phyloP scores from a whole-genome alignment of 2,329 filamentous ascomycete species.

The Penicillium capsulatum region DNA sequence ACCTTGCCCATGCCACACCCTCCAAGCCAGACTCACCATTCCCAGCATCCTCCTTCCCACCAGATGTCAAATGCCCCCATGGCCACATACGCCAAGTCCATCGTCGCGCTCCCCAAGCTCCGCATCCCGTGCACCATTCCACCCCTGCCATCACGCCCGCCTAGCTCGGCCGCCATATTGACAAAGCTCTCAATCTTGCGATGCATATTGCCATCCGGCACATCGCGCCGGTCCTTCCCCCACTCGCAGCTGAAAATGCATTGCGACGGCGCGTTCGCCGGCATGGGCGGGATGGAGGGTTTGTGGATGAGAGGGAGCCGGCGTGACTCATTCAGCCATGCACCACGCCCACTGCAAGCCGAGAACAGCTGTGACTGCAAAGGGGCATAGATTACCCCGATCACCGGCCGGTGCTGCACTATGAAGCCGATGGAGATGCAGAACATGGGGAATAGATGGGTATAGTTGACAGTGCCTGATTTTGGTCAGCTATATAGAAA shows the following conservation, averaged over 20 bases:
- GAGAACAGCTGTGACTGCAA: conserved; percentile 67
- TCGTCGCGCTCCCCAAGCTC: conserved; percentile 67
- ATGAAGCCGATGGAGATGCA: conserved; percentile 72
- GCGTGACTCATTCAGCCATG: conserved; percentile 62
- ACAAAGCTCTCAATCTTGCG: conserved; percentile 71
- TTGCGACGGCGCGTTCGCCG: conserved; percentile 59
- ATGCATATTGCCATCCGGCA: conserved; percentile 62
- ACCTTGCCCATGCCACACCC: conserved; percentile 15
- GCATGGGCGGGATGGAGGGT: conserved; percentile 59
- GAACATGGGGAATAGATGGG: conserved; percentile 76
- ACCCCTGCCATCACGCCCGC: conserved; percentile 60
- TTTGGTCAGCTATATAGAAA: neutral
- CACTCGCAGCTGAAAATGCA: conserved; percentile 74
- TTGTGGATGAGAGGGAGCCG: conserved; percentile 60
- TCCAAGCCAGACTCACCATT: conserved; percentile 52
- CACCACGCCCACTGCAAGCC: conserved; percentile 61
- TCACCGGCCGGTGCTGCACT: conserved; percentile 55
- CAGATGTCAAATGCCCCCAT: conserved; percentile 75
- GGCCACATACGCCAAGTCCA: conserved; percentile 70
- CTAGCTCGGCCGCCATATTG: conserved; percentile 67
- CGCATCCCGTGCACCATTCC: conserved; percentile 76
- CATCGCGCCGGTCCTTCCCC: conserved; percentile 71
- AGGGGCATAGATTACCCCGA: conserved; percentile 70
- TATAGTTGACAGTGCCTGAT: conserved; percentile 69
- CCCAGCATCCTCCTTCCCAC: conserved; percentile 81